Evolutionary conservation across 768 basidiomycete species (phyloP).

Genomic region (Boletus barrowsii): DNA sequence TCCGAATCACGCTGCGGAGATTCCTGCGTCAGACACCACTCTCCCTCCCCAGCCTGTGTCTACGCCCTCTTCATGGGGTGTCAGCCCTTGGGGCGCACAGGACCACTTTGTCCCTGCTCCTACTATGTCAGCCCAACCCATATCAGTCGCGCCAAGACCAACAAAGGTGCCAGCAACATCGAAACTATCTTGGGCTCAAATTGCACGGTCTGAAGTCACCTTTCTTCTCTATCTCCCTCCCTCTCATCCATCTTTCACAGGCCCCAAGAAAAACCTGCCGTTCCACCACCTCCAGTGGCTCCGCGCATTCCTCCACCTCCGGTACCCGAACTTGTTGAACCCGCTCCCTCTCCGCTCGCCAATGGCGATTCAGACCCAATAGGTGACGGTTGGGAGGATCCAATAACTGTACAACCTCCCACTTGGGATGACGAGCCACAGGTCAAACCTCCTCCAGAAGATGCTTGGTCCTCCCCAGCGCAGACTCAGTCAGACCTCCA

Average conservation of each 20-base stretch:
- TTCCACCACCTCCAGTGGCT: constrained; percentile 33
- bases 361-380: constrained; percentile 35
- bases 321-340: constrained; percentile 21
- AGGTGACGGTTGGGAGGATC: constrained; percentile 62
- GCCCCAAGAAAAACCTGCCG: constrained; percentile 61
- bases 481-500: constrained; percentile 23
- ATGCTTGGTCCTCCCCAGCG: constrained; percentile 33
- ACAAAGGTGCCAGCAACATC: constrained; percentile 65
- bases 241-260: constrained; percentile 33
- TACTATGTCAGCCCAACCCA: constrained; percentile 12
- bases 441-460: constrained; percentile 31
- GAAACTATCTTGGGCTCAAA: constrained; percentile 83
- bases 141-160: constrained; percentile 25
- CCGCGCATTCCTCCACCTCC: constrained; percentile 12
- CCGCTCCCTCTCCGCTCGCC: constrained; percentile 29
- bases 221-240: neutral
- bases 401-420: constrained; percentile 64
- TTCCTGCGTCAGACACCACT: constrained; percentile 8
- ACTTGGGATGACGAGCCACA: constrained; percentile 72
- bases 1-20: constrained; percentile 12
- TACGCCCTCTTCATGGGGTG: constrained; percentile 35
- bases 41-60: constrained; percentile 17
- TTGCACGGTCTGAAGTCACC: constrained; percentile 50
- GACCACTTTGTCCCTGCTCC: constrained; percentile 38
- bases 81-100: constrained; percentile 30